phyloP scores from a whole-genome alignment of 495 filamentous ascomycete species.

The Neurospora sp. region DNA sequence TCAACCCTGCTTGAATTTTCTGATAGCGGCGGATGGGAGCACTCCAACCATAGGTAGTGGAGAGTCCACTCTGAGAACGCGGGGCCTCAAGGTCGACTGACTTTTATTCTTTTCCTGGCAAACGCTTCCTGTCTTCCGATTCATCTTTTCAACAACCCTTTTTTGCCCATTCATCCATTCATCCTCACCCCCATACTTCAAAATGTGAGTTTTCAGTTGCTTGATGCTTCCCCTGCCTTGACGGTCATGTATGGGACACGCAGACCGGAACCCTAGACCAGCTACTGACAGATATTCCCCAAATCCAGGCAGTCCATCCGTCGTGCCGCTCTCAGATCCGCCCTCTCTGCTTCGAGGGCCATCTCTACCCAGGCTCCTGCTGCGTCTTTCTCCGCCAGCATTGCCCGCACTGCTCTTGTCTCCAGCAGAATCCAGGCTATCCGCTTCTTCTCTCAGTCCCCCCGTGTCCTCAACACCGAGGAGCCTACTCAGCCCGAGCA shows the following conservation, averaged over 20 bases:
- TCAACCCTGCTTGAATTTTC: background rate
- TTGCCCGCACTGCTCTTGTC: constrained; percentile 12
- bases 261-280: background rate
- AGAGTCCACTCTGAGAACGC: background rate
- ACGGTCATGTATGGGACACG: background rate
- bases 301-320: constrained; percentile 43
- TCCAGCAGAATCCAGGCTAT: constrained; percentile 12
- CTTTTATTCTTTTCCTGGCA: background rate
- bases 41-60: background rate
- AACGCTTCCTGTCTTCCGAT: background rate
- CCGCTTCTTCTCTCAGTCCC: constrained; percentile 23
- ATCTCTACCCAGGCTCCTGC: constrained; percentile 32
- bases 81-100: background rate
- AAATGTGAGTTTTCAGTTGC: background rate
- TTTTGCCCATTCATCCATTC: background rate
- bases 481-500: background rate
- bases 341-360: constrained; percentile 37
- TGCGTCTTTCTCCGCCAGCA: constrained; percentile 17
- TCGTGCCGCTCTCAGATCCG: constrained; percentile 46
- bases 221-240: background rate
- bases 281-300: background rate
- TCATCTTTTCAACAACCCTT: background rate
- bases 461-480: constrained; percentile 2
- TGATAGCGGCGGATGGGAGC: background rate
- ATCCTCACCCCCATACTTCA: background rate